These are phyloP conservation scores for Tagetes erecta DNA, from an alignment of 129 eudicot genomes.

Conservation along the genomic window DNA sequence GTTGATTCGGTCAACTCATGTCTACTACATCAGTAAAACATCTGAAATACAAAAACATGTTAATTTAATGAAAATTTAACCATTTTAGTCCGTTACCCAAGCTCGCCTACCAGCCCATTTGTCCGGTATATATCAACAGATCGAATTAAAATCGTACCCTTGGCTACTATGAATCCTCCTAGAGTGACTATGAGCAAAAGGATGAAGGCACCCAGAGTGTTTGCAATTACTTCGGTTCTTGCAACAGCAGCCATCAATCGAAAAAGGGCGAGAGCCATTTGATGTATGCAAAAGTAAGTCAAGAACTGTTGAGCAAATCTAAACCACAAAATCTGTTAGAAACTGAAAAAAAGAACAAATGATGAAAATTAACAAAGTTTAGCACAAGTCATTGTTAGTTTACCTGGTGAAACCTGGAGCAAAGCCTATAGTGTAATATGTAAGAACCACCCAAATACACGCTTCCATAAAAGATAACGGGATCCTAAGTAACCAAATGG, in stretches of 20 bases:
- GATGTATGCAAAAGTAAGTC: slow-evolving; percentile 41
- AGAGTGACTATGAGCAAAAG: slow-evolving; percentile 34
- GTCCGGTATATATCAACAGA: background rate
- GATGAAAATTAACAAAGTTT: background rate
- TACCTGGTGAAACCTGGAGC: slow-evolving; percentile 38
- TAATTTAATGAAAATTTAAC: background rate
- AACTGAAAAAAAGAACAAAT: background rate
- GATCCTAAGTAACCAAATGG: slow-evolving; percentile 36
- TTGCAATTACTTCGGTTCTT: slow-evolving; percentile 41
- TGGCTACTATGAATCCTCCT: slow-evolving; percentile 42
- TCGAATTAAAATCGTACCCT: slow-evolving; percentile 20
- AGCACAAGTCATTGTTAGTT: background rate
- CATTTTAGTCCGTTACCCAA: background rate
- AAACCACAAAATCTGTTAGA: slow-evolving; percentile 13
- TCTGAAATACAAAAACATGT: no score
- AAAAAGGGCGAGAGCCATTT: slow-evolving; percentile 45
- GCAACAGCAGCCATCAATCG: slow-evolving; percentile 40
- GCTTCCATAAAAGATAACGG: slow-evolving; percentile 41
- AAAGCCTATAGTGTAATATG: slow-evolving; percentile 36
- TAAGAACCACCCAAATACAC: slow-evolving; percentile 43
- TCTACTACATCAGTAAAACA: no score
- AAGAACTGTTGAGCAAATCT: slow-evolving; percentile 36
- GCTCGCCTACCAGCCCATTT: background rate
- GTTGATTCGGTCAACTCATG: background rate
- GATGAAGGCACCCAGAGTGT: slow-evolving; percentile 40